phyloP scores from a whole-genome alignment of 1,284 basidiomycete genomes.

The Ustilago xerochloae region DNA sequence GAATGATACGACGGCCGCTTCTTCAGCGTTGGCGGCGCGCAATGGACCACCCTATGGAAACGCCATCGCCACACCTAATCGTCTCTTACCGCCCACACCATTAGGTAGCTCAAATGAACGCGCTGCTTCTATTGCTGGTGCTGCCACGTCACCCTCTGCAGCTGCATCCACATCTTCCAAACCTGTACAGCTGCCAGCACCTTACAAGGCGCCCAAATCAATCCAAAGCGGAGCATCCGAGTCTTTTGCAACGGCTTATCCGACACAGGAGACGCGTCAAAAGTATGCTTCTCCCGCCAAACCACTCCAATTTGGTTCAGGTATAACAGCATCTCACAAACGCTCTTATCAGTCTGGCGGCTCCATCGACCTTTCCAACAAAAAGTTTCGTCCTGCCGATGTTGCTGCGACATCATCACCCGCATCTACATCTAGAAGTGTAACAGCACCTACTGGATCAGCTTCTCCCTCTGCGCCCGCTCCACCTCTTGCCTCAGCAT shows the following conservation, averaged over 20 bases:
- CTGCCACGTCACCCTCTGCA: conserved; percentile 5
- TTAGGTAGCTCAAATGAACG: conserved; percentile 24
- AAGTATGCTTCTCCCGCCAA: conserved; percentile 52
- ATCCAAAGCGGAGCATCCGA: conserved; percentile 35
- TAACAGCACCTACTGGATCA: background rate
- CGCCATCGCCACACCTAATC: conserved; percentile 19
- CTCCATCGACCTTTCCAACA: conserved; percentile 31
- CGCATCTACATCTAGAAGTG: background rate
- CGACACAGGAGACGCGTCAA: conserved; percentile 49
- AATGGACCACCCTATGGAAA: conserved; percentile 14
- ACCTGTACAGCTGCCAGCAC: conserved; percentile 26
- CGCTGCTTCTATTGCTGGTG: too few relatives aligned
- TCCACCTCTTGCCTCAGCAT: background rate
- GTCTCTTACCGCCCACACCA: conserved; percentile 37
- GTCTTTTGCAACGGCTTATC: conserved; percentile 48
- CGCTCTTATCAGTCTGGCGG: conserved; percentile 34
- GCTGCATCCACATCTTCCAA: conserved; percentile 10
- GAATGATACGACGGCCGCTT: conserved; percentile 1
- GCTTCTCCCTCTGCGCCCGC: conserved; percentile 3
- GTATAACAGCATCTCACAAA: conserved; percentile 21
- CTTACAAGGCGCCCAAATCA: conserved; percentile 37
- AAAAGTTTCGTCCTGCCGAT: conserved; percentile 24
- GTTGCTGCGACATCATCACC: background rate
- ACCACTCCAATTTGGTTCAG: conserved; percentile 18
- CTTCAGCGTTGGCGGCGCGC: conserved; percentile 3